A percentile compares a stretch with the other conserved stretches of the same genome.
Conservation (phyloP, 768 basidiomycete genomes). For the Gymnopilus junonius region DNA sequence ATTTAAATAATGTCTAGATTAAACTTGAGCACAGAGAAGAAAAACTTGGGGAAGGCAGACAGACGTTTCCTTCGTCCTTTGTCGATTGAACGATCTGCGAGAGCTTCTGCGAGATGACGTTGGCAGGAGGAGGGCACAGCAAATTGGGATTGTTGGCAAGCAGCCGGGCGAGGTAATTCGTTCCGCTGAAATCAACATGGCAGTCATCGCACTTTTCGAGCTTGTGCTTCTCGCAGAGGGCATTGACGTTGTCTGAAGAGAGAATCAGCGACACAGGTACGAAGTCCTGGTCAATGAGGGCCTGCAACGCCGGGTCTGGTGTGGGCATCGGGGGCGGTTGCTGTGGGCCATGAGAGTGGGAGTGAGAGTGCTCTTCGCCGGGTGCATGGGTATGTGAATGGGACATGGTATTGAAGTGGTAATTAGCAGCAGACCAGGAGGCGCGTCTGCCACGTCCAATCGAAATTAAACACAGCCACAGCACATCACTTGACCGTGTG, state of each 20-base stretch:
- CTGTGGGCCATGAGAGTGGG: conserved; percentile 52
- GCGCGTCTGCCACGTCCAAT: conserved; percentile 24
- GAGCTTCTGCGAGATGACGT: conserved; percentile 75
- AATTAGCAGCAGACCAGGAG: neutral
- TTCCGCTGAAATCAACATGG: conserved; percentile 68
- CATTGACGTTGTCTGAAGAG: conserved; percentile 54
- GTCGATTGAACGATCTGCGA: conserved; percentile 73
- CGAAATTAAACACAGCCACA: conserved; percentile 17
- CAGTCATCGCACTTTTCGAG: conserved; percentile 78
- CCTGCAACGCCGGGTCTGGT: conserved; percentile 76
- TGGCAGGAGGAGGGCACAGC: conserved; percentile 81
- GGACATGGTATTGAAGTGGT: conserved; percentile 49
- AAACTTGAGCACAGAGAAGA: conserved; percentile 26
- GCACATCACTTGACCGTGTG: conserved; percentile 23
- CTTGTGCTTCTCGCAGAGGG: conserved; percentile 69
- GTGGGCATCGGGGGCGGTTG: conserved; percentile 50
- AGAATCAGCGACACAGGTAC: conserved; percentile 59
- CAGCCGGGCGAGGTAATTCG: conserved; percentile 79
- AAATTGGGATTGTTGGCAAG: conserved; percentile 72
- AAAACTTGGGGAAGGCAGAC: conserved; percentile 33
- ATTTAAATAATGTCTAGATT: conserved; percentile 76
- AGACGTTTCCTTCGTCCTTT: conserved; percentile 95
- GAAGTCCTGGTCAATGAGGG: conserved; percentile 78
- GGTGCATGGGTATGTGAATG: conserved; percentile 68
- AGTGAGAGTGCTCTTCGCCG: conserved; percentile 53